These are phyloP conservation scores for Gaeumannomyces sp. DNA, from an alignment of 2,329 filamentous ascomycete species.

Conservation along the genomic window DNA sequence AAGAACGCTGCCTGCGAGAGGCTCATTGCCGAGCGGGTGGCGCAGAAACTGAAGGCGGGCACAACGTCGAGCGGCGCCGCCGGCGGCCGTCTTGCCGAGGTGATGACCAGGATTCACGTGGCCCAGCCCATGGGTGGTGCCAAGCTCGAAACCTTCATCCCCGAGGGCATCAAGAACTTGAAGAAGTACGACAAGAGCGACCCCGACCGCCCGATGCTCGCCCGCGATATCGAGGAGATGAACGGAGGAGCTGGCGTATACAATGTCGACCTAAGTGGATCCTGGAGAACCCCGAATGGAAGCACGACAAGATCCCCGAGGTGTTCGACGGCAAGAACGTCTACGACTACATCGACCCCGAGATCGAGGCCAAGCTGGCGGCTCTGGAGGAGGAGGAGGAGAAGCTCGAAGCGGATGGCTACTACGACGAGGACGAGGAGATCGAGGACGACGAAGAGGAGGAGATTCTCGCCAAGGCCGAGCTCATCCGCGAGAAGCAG, in stretches of 20 bases:
- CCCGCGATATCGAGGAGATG: constrained; percentile 83
- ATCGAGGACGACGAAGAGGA: constrained; percentile 85
- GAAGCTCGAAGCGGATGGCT: constrained; percentile 82
- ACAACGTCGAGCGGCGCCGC: constrained; percentile 70
- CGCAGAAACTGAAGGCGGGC: constrained; percentile 91
- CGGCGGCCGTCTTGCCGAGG: constrained; percentile 77
- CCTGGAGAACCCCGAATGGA: constrained; percentile 86
- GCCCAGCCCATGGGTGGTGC: constrained; percentile 84
- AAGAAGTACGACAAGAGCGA: constrained; percentile 90
- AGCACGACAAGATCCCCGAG: constrained; percentile 92
- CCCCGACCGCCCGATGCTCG: constrained; percentile 73
- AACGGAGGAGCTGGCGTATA: constrained; percentile 94
- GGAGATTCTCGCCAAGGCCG: constrained; percentile 84
- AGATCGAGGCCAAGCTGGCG: constrained; percentile 88
- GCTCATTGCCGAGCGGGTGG: constrained; percentile 85
- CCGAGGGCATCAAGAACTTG: constrained; percentile 70
- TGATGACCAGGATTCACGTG: constrained; percentile 92
- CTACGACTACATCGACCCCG: constrained; percentile 93
- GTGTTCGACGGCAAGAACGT: constrained; percentile 94
- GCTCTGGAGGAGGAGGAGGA: constrained; percentile 95
- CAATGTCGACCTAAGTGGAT: constrained; percentile 92
- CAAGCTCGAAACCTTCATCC: constrained; percentile 76
- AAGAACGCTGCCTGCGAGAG: constrained; percentile 94
- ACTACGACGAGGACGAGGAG: constrained; percentile 87
- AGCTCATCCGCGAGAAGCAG: constrained; percentile 92